Percentiles rank a stretch among this genome's conserved stretches.
Evolutionary conservation across 2,329 filamentous ascomycete genomes (phyloP).

Genomic region (Tolypocladium ovalisporum): DNA sequence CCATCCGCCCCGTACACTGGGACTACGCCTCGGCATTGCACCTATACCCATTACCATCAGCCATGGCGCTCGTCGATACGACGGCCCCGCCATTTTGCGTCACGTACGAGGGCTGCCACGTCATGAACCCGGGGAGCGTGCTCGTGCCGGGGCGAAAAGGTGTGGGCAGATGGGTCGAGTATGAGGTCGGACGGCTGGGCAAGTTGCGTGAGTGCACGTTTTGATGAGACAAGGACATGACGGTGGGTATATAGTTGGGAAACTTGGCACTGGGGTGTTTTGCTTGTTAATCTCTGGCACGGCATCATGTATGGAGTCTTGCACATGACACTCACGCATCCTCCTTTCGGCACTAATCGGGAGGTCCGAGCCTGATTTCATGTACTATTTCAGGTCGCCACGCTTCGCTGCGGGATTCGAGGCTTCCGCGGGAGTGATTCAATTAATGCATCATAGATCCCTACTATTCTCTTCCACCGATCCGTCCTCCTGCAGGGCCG

Average conservation of each 20-base stretch:
- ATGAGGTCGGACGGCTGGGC: constrained; percentile 57
- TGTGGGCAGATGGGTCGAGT: constrained; percentile 78
- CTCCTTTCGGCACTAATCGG: background rate
- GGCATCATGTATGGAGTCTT: background rate
- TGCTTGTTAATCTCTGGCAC: no score
- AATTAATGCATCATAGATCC: background rate
- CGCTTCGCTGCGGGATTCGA: no score
- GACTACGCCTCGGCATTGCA: constrained; percentile 68
- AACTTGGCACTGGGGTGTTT: background rate
- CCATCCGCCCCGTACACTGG: constrained; percentile 76
- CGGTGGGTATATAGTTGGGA: background rate
- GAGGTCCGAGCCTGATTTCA: background rate
- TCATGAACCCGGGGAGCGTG: constrained; percentile 81
- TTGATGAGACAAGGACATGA: constrained; percentile 14
- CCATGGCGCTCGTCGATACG: constrained; percentile 71
- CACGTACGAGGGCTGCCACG: constrained; percentile 90
- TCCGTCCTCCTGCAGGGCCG: background rate
- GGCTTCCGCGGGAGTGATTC: no score
- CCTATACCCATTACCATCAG: constrained; percentile 80
- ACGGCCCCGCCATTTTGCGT: constrained; percentile 75
- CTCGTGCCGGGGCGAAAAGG: constrained; percentile 58
- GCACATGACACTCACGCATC: background rate
- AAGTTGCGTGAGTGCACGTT: constrained; percentile 52
- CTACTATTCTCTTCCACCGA: background rate
- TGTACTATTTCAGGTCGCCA: background rate